Percentiles rank a stretch among this genome's conserved stretches.
Evolutionary conservation across 83 land plant species (phyloP).

Genomic region (Picea abies): DNA sequence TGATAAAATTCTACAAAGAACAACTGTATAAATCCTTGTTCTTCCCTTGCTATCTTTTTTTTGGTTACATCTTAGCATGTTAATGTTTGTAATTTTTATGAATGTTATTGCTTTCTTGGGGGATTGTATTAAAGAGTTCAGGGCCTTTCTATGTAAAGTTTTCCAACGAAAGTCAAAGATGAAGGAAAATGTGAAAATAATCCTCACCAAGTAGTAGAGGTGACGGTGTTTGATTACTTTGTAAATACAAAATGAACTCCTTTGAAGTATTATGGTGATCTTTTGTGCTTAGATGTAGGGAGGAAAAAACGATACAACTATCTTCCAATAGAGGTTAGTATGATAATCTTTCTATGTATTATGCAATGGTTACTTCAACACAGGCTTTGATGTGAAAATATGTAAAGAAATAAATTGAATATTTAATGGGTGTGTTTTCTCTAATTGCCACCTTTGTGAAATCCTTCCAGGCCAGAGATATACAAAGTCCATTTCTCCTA

Average conservation of each 20-base stretch:
- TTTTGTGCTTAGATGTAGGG: constrained; percentile 82
- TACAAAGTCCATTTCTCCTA: no score
- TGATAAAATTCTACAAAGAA: constrained; percentile 45
- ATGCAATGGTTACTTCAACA: background rate
- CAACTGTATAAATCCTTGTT: constrained; percentile 31
- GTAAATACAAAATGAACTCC: constrained; percentile 23
- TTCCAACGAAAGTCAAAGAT: constrained; percentile 43
- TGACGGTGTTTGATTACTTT: constrained; percentile 74
- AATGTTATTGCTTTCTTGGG: background rate
- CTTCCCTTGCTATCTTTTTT: background rate
- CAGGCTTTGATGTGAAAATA: no score
- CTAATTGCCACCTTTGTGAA: no score
- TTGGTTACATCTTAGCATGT: background rate
- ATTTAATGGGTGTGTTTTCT: no score
- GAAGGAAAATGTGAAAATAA: constrained; percentile 21
- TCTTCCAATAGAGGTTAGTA: constrained; percentile 70
- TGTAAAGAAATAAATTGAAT: no score
- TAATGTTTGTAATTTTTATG: background rate
- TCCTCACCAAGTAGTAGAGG: constrained; percentile 30
- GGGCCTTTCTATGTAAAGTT: constrained; percentile 31
- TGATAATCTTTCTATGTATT: background rate
- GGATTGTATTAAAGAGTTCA: background rate
- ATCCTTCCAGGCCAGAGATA: no score
- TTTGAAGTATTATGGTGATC: constrained; percentile 37
- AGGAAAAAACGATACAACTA: constrained; percentile 58